Evolutionary conservation across 805 yeast species (phyloP).

Genomic region (Ogataea ganodermae): DNA sequence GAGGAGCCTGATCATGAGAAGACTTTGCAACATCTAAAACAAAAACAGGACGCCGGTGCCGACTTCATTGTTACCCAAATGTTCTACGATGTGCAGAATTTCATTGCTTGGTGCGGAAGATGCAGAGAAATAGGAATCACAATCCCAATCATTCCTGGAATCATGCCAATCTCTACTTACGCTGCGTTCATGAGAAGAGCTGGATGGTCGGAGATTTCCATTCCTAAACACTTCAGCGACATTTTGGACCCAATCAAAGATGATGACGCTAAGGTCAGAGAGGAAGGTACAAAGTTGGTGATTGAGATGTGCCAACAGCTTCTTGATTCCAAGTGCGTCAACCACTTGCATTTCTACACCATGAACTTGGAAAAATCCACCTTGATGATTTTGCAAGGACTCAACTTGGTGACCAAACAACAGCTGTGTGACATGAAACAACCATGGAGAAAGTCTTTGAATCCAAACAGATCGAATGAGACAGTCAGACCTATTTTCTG

Average conservation of each 20-base stretch:
- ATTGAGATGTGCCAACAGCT: constrained; percentile 80
- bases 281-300: constrained; percentile 78
- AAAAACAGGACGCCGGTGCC: constrained; percentile 93
- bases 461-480: constrained; percentile 77
- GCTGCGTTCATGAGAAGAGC: constrained; percentile 92
- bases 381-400: constrained; percentile 77
- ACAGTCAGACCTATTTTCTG: constrained; percentile 93
- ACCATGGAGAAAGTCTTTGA: constrained; percentile 93
- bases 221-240: constrained; percentile 74
- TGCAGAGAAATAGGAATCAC: constrained; percentile 72
- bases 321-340: constrained; percentile 68
- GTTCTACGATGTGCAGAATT: constrained; percentile 91
- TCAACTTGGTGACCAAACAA: constrained; percentile 49
- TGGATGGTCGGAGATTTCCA: constrained; percentile 83
- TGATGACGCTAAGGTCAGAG: constrained; percentile 86
- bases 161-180: constrained; percentile 98
- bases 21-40: constrained; percentile 67
- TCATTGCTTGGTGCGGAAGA: constrained; percentile 76
- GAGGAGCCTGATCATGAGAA: constrained; percentile 65
- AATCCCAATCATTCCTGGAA: constrained; percentile 93
- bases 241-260: constrained; percentile 80
- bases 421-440: constrained; percentile 29
- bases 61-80: constrained; percentile 93
- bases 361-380: constrained; percentile 96
- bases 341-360: constrained; percentile 93